These are phyloP conservation scores for Xylaria sp. DNA, from an alignment of 2,329 filamentous ascomycete genomes.

Conservation along the genomic window DNA sequence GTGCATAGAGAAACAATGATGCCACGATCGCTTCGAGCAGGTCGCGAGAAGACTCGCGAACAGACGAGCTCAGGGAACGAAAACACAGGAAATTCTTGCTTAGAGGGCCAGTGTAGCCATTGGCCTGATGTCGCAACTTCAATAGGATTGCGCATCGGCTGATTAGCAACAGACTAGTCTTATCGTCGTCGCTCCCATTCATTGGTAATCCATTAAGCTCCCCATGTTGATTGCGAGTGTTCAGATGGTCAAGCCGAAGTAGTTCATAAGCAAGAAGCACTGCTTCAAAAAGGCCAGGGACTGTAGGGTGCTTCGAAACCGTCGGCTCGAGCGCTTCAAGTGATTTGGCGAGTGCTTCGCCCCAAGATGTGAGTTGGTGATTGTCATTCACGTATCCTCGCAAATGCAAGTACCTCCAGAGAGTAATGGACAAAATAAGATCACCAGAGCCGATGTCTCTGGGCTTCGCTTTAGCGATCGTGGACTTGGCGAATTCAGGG, in stretches of 20 bases:
- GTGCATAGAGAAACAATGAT: slow-evolving; percentile 82
- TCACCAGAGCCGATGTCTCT: slow-evolving; percentile 74
- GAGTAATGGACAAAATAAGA: slow-evolving; percentile 75
- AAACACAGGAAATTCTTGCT: slow-evolving; percentile 90
- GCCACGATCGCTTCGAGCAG: slow-evolving; percentile 84
- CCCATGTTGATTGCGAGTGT: slow-evolving; percentile 69
- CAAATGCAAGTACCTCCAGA: slow-evolving; percentile 91
- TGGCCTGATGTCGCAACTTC: slow-evolving; percentile 82
- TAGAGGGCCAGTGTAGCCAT: slow-evolving; percentile 93
- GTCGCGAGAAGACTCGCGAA: slow-evolving; percentile 83
- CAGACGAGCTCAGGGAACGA: slow-evolving; percentile 82
- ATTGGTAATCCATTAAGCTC: slow-evolving; percentile 67
- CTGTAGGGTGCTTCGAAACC: slow-evolving; percentile 57
- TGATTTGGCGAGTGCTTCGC: slow-evolving; percentile 78
- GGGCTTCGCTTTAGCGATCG: slow-evolving; percentile 68
- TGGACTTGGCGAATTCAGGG: slow-evolving; percentile 74
- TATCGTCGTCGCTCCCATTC: slow-evolving; percentile 75
- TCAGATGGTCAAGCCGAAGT: slow-evolving; percentile 80
- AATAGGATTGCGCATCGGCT: slow-evolving; percentile 87
- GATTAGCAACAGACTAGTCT: slow-evolving; percentile 80
- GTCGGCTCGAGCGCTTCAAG: slow-evolving; percentile 70
- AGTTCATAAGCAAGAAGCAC: slow-evolving; percentile 88
- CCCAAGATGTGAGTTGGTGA: slow-evolving; percentile 87
- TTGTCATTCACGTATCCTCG: slow-evolving; percentile 83
- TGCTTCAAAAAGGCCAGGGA: slow-evolving; percentile 74